These are phyloP conservation scores for Gracilaria domingensis DNA, from an alignment of 23 red algal genomes.

Conservation along the genomic window DNA sequence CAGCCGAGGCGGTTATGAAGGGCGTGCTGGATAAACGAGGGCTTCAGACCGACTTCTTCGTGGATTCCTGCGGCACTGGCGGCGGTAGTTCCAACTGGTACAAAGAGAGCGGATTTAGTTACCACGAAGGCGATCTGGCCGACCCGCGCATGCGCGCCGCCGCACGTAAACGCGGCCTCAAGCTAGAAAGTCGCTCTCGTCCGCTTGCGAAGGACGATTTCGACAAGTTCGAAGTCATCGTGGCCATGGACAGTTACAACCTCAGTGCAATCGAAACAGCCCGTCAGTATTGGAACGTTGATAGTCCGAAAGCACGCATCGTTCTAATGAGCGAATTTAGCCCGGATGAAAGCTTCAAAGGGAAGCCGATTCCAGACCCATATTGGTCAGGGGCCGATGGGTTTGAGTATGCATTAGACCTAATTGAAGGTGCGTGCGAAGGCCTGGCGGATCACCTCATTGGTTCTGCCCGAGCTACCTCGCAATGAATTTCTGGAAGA, in stretches of 20 bases:
- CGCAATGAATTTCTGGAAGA: neutral
- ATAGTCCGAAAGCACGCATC: conserved; percentile 12
- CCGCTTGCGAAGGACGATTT: conserved; percentile 72
- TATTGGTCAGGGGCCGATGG: conserved; percentile 81
- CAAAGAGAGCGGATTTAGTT: conserved; percentile 65
- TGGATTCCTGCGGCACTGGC: conserved; percentile 95
- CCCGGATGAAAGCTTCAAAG: conserved; percentile 56
- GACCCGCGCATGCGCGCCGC: conserved; percentile 76
- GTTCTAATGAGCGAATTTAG: conserved; percentile 68
- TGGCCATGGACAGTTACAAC: conserved; percentile 89
- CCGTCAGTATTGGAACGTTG: conserved; percentile 64
- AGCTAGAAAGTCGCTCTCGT: conserved; percentile 69
- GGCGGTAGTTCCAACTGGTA: conserved; percentile 88
- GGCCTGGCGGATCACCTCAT: conserved; percentile 67
- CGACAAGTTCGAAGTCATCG: conserved; percentile 80
- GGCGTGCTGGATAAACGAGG: conserved; percentile 46
- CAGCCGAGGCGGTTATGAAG: conserved; percentile 87
- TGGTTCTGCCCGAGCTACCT: neutral
- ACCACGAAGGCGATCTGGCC: conserved; percentile 83
- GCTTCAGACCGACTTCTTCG: conserved; percentile 55
- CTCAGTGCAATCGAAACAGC: conserved; percentile 74
- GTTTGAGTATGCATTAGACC: conserved; percentile 84
- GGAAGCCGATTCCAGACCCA: conserved; percentile 76
- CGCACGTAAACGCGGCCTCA: conserved; percentile 69
- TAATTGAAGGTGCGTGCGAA: conserved; percentile 83